Conservation (phyloP, 805 yeast species). For the Tanozyma kutaoensis region DNA sequence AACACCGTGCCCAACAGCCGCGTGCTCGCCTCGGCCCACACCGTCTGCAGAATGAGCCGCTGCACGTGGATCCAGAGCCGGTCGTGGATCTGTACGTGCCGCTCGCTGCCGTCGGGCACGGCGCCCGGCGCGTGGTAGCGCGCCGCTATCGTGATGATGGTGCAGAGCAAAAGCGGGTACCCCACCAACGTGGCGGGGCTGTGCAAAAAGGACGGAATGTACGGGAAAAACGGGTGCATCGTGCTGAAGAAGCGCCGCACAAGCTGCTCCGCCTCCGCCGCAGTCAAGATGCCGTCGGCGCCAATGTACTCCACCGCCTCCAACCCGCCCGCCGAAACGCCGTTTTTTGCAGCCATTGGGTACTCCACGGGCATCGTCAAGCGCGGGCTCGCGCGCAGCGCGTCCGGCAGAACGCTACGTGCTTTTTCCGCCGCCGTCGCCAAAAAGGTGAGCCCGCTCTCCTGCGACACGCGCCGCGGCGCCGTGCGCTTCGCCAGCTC, state of each 20-base stretch:
- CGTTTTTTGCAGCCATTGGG: too few relatives aligned
- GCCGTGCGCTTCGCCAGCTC: conserved; percentile 5
- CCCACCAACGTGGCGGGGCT: conserved; percentile 53
- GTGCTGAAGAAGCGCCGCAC: conserved; percentile 55
- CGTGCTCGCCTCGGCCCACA: conserved; percentile 90
- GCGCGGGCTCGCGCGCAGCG: too few relatives aligned
- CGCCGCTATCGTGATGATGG: conserved; percentile 69
- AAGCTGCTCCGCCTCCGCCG: conserved; percentile 42
- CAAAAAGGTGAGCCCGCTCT: too few relatives aligned
- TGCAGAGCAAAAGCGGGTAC: conserved; percentile 70
- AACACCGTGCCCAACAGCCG: conserved; percentile 77
- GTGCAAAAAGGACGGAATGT: conserved; percentile 63
- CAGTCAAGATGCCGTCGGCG: conserved; percentile 41
- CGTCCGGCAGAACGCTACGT: too few relatives aligned
- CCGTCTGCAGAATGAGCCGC: conserved; percentile 66
- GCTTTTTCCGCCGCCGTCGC: too few relatives aligned
- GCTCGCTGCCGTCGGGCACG: conserved; percentile 9
- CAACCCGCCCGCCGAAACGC: too few relatives aligned
- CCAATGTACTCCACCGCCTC: too few relatives aligned
- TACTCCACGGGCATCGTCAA: too few relatives aligned
- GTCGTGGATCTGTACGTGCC: conserved; percentile 59
- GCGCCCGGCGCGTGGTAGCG: conserved; percentile 40
- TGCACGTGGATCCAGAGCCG: conserved; percentile 79
- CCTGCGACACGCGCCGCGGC: too few relatives aligned
- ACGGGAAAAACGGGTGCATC: conserved; percentile 87